Base-by-base conservation (phyloP, 768 basidiomycete species). In the Russula sp. region DNA sequence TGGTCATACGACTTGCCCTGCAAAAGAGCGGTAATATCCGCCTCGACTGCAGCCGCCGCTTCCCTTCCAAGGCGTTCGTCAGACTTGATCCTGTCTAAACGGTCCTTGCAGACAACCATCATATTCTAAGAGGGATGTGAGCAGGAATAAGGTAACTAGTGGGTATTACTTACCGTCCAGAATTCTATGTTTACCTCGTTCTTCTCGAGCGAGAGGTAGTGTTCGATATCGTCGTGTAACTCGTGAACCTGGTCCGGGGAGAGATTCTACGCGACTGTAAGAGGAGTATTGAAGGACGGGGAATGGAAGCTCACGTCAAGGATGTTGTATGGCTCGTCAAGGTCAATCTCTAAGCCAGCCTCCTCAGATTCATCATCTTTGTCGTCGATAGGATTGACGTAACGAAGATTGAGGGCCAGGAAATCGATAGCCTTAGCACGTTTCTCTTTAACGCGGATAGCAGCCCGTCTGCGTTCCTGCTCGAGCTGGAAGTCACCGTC, bases 351-450 rank as follows among this genome's bases (percentile, higher is more conserved):
- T 55, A 99, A 80, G 32, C 93, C 94, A 50, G 88, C 84, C 62
- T 92, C 92, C 27, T 94, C 94, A 42, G 78, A 76, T 54, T 84
- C 82, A 8, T 84, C 85, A 3, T 89, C 86, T n/a, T 86, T 82
- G 37, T 87, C 82, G 16, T 76, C 77, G 32, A 82, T 79, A 22
- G 84, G 86, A 70, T 88, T 86, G 35, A 93, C 90, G 75, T 98
- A 98, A 65, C 92, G 88, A 64, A 99, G 81, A 73, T 99, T 99
- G 70, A 99, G 83, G 51, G 95, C 93, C 66, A 99, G 76, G 75
- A 96, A 98, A 73, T 99, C 97, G 68, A 99, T 87, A n/a, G 97
- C 97, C 72, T 98, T 98, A 2, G 97, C 97, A 57, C 97, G 79
- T 75, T 95, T 94, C 76, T 98, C 97, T 72, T 91, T 88, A 70